Evolutionary conservation across 768 basidiomycete genomes (phyloP).

Genomic region (Russula ochroleuca): DNA sequence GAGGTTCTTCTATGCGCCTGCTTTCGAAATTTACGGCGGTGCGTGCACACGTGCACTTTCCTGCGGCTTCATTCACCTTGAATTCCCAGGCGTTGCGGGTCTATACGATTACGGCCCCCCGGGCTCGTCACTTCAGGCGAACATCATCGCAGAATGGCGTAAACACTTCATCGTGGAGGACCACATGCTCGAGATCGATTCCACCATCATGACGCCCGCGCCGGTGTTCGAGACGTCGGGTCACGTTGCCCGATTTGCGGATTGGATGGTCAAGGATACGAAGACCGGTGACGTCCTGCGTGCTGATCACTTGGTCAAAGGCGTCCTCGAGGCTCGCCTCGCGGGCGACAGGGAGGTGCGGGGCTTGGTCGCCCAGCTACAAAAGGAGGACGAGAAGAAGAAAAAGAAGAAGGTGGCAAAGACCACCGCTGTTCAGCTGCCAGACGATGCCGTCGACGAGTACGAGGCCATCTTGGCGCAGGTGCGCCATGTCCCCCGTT

Average conservation of each 20-base stretch:
- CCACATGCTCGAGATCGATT: slow-evolving; percentile 97
- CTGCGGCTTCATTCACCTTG: not conserved
- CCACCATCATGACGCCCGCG: slow-evolving; percentile 94
- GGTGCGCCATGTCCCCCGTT: slow-evolving; percentile 44
- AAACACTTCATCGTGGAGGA: slow-evolving; percentile 98
- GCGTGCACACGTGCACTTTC: slow-evolving; percentile 32
- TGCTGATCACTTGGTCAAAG: slow-evolving; percentile 94
- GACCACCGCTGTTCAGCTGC: slow-evolving; percentile 60
- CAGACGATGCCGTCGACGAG: slow-evolving; percentile 66
- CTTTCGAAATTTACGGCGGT: slow-evolving; percentile 99
- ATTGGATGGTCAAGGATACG: slow-evolving; percentile 98
- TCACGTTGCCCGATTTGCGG: slow-evolving; percentile 95
- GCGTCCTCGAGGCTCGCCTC: slow-evolving; percentile 83
- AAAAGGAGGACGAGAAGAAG: slow-evolving; percentile 55
- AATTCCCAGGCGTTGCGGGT: slow-evolving; percentile 78
- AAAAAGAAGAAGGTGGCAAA: slow-evolving; percentile 82
- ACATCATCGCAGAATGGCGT: slow-evolving; percentile 95
- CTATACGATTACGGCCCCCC: slow-evolving; percentile 98
- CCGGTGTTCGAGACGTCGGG: slow-evolving; percentile 95
- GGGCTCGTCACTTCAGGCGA: slow-evolving; percentile 91
- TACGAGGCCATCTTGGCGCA: slow-evolving; percentile 87
- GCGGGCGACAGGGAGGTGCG: slow-evolving; percentile 90
- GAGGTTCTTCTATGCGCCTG: slow-evolving; percentile 96
- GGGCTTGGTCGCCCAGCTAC: slow-evolving; percentile 57
- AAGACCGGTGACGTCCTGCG: slow-evolving; percentile 96